phyloP scores from a whole-genome alignment of 345 rosid genomes.

The Xanthoceras sorbifolium region DNA sequence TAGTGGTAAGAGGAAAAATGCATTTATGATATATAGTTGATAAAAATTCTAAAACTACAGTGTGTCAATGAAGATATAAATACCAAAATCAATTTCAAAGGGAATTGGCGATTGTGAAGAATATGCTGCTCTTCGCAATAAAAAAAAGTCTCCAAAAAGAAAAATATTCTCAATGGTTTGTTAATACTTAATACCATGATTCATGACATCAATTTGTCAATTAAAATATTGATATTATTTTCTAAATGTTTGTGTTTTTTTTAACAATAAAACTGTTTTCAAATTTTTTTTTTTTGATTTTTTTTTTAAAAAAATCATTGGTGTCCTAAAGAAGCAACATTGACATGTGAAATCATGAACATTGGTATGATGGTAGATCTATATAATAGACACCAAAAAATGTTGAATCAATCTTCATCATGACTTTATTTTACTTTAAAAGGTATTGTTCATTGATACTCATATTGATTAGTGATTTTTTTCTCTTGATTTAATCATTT shows the following conservation, averaged over 20 bases:
- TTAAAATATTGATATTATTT: neutral
- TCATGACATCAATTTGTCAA: neutral
- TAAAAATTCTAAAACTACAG: neutral
- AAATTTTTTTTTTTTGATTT: neutral
- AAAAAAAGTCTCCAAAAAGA: neutral
- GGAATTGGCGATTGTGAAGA: neutral
- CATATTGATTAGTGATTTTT: too few relatives aligned
- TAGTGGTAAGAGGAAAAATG: neutral
- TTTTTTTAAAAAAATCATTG: neutral
- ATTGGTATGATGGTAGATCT: neutral
- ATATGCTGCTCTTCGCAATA: neutral
- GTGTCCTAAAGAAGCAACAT: constrained; percentile 14
- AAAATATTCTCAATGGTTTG: neutral
- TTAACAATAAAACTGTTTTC: too few relatives aligned
- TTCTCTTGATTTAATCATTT: too few relatives aligned
- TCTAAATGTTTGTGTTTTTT: neutral
- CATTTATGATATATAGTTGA: neutral
- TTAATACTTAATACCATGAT: neutral
- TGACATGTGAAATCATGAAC: constrained; percentile 10
- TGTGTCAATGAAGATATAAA: neutral
- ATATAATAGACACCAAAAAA: neutral
- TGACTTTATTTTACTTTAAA: neutral
- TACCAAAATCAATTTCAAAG: neutral
- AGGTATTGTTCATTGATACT: neutral
- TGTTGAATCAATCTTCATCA: neutral